A percentile compares a stretch with the other conserved stretches of the same genome.
Conservation (phyloP, 345 rosid species). For the Pelargonium nanum region DNA sequence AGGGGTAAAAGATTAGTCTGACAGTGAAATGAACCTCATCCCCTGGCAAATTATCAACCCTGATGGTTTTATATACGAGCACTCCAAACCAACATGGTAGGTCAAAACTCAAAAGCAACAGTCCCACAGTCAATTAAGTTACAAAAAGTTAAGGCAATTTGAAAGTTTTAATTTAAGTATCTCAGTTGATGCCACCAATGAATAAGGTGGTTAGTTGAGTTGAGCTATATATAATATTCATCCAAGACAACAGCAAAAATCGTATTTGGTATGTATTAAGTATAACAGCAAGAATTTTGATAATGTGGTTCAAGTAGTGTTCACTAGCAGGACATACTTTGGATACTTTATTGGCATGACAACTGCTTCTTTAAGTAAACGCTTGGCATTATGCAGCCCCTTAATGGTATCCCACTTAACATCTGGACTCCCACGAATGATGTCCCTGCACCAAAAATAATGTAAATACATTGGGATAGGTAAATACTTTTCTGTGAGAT, state of each 20-base stretch:
- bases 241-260: neutral
- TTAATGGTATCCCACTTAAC: constrained; percentile 93
- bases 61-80: too few species aligned
- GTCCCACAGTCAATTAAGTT: too few species aligned
- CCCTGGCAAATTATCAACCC: too few species aligned
- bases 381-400: constrained; percentile 81
- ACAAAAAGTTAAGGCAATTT: too few species aligned
- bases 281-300: neutral
- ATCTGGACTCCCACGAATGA: constrained; percentile 85
- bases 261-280: neutral
- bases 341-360: constrained; percentile 99
- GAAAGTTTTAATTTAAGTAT: too few species aligned
- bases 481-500: neutral
- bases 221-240: neutral
- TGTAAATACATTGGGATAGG: neutral
- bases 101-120: too few species aligned
- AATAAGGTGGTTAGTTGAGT: neutral
- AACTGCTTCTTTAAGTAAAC: constrained; percentile 91
- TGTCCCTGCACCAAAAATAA: constrained; percentile 47
- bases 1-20: neutral
- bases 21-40: neutral
- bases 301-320: neutral
- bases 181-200: neutral
- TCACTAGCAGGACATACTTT: constrained; percentile 38
- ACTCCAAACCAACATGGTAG: too few species aligned